Percentiles rank a stretch among this genome's conserved stretches.
Conservation (phyloP, 768 basidiomycete species). For the Pisolithus albus region DNA sequence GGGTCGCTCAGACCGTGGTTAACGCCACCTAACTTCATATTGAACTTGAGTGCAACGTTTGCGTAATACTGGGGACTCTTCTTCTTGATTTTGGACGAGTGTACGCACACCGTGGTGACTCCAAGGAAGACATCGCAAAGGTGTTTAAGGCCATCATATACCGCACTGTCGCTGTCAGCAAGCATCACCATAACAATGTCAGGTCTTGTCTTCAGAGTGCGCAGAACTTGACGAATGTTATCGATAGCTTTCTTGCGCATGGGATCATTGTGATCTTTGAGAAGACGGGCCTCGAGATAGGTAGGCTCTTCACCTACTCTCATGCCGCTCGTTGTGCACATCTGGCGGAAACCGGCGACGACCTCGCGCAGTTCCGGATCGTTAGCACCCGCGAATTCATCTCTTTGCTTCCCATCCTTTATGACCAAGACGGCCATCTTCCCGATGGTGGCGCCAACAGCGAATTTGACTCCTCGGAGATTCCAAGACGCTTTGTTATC, state of each 20-base stretch:
- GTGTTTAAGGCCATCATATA: slow-evolving; percentile 48
- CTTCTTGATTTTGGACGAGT: slow-evolving; percentile 63
- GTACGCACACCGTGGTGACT: slow-evolving; percentile 64
- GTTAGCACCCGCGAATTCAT: slow-evolving; percentile 48
- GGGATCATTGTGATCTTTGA: slow-evolving; percentile 46
- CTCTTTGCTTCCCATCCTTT: slow-evolving; percentile 45
- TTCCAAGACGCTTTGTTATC: slow-evolving; percentile 50
- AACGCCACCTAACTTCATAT: slow-evolving; percentile 50
- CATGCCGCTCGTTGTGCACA: slow-evolving; percentile 66
- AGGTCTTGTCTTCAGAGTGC: slow-evolving; percentile 34
- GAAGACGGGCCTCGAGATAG: slow-evolving; percentile 37
- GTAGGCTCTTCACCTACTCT: slow-evolving; percentile 30
- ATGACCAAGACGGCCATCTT: slow-evolving; percentile 70
- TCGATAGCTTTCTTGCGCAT: slow-evolving; percentile 45
- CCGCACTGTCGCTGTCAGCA: slow-evolving; percentile 38
- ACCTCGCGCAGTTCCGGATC: slow-evolving; percentile 48
- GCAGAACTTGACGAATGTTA: slow-evolving; percentile 38
- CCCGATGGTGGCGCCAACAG: slow-evolving; percentile 45
- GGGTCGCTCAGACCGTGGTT: slow-evolving; percentile 40
- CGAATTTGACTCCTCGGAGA: slow-evolving; percentile 51
- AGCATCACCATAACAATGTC: slow-evolving; percentile 41
- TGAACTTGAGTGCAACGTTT: slow-evolving; percentile 50
- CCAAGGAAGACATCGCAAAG: slow-evolving; percentile 45
- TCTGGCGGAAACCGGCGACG: slow-evolving; percentile 49
- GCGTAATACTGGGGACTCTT: slow-evolving; percentile 49